Evolutionary conservation across 2,329 filamentous ascomycete genomes (phyloP).

Genomic region (Fusarium pseudoanthophilum): DNA sequence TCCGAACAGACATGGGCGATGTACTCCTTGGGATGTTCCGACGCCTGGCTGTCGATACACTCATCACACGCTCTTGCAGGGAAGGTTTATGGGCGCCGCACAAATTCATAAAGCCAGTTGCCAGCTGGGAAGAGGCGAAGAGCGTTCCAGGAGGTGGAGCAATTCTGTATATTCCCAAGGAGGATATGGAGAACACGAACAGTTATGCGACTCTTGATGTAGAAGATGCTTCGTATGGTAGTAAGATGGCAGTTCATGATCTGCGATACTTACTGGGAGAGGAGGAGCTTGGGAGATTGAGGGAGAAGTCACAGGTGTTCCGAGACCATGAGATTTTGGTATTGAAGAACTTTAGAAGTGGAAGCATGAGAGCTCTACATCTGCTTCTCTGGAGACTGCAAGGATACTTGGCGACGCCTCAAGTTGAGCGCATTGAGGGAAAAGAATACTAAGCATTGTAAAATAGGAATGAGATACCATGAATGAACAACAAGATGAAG

Average conservation of each 20-base stretch:
- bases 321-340: constrained; percentile 55
- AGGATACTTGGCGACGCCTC: constrained; percentile 57
- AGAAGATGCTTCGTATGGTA: constrained; percentile 46
- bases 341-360: constrained; percentile 52
- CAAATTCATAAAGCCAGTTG: constrained; percentile 55
- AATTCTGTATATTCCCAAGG: constrained; percentile 55
- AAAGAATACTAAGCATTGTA: neutral
- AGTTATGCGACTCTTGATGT: constrained; percentile 60
- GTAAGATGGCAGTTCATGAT: constrained; percentile 63
- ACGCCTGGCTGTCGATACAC: constrained; percentile 56
- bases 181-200: constrained; percentile 40
- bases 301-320: constrained; percentile 48
- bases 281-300: constrained; percentile 56
- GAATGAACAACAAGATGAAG: neutral
- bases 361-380: constrained; percentile 58
- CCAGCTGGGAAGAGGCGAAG: constrained; percentile 57
- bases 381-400: constrained; percentile 68
- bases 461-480: constrained; percentile 2
- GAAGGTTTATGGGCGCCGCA: constrained; percentile 17
- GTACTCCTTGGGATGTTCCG: constrained; percentile 64
- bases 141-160: constrained; percentile 55
- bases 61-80: constrained; percentile 48
- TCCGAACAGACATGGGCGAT: constrained; percentile 65
- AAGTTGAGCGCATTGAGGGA: neutral
- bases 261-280: constrained; percentile 62